These are phyloP conservation scores for Nitzschia sp. DNA, from an alignment of 108 stramenopile genomes.

Conservation along the genomic window DNA sequence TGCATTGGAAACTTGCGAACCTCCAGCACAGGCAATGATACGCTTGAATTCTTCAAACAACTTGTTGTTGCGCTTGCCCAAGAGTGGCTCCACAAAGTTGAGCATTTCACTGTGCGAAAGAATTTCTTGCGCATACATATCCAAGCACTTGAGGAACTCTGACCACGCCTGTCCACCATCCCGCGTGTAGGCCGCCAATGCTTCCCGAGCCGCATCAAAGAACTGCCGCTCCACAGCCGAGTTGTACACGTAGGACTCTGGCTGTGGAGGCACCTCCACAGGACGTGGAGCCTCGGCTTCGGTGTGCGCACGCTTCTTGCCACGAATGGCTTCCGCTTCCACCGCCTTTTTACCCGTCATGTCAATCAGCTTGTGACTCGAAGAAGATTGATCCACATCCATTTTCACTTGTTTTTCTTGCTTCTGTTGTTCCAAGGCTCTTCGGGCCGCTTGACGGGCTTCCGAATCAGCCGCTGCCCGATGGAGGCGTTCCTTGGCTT, in stretches of 20 bases:
- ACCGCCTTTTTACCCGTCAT: constrained; percentile 50
- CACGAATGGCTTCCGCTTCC: constrained; percentile 8
- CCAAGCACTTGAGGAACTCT: constrained; percentile 93
- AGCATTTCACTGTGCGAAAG: constrained; percentile 89
- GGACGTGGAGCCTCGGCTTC: constrained; percentile 9
- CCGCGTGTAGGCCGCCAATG: constrained; percentile 73
- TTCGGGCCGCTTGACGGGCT: constrained; percentile 66
- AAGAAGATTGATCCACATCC: constrained; percentile 4
- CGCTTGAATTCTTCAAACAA: constrained; percentile 95
- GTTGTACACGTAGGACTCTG: constrained; percentile 78
- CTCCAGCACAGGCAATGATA: constrained; percentile 78
- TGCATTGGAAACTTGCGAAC: constrained; percentile 5
- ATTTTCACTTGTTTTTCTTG: constrained; percentile 7
- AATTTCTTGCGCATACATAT: constrained; percentile 93
- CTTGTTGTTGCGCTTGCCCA: constrained; percentile 84
- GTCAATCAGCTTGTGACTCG: constrained; percentile 54
- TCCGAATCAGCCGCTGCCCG: constrained; percentile 88
- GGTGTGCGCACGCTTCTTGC: constrained; percentile 27
- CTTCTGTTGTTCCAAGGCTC: not conserved
- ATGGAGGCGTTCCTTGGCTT: constrained; percentile 84
- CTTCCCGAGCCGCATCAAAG: constrained; percentile 84
- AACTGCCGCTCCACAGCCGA: constrained; percentile 88
- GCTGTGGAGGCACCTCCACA: constrained; percentile 34
- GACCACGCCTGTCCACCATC: constrained; percentile 91
- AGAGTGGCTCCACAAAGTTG: constrained; percentile 84